A percentile compares a stretch with the other conserved stretches of the same genome.
phyloP scores from a whole-genome alignment of 2,329 filamentous ascomycete genomes.

The Cucurbitaria berberidis region DNA sequence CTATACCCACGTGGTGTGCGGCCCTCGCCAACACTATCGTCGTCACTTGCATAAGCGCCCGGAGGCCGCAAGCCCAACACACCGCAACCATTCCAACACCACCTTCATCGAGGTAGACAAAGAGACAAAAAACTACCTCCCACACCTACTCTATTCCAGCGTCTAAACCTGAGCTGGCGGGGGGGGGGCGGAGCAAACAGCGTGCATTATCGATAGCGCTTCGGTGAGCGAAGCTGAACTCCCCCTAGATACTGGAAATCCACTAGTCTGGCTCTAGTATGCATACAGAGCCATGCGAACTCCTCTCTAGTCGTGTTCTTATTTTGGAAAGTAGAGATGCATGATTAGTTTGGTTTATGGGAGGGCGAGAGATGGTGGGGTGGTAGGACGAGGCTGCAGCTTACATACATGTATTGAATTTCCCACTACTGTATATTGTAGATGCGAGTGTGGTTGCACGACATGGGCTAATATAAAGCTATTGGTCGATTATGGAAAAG shows the following conservation, averaged over 20 bases:
- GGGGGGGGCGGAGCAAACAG: too few relatives aligned
- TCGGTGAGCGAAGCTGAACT: not conserved
- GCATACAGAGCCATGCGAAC: not conserved
- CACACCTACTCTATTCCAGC: too few relatives aligned
- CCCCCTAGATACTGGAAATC: too few relatives aligned
- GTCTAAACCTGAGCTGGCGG: too few relatives aligned
- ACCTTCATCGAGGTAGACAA: too few relatives aligned
- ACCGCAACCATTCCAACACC: too few relatives aligned
- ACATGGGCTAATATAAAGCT: not conserved
- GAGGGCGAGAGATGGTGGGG: not conserved
- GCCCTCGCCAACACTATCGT: too few relatives aligned
- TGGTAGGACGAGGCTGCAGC: not conserved
- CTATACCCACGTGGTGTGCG: not conserved
- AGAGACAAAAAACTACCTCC: too few relatives aligned
- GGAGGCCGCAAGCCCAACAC: too few relatives aligned
- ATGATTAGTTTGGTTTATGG: not conserved
- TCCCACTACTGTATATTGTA: too few relatives aligned
- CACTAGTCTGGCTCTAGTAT: too few relatives aligned
- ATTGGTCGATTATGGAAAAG: too few relatives aligned
- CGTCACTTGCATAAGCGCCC: conserved; percentile 3
- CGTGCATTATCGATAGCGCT: not conserved
- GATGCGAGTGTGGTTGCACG: not conserved
- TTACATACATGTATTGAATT: not conserved
- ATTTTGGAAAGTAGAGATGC: not conserved
- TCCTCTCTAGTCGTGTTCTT: not conserved